phyloP scores from a whole-genome alignment of 1,284 basidiomycete species.

The Trichosporon coremiiforme region DNA sequence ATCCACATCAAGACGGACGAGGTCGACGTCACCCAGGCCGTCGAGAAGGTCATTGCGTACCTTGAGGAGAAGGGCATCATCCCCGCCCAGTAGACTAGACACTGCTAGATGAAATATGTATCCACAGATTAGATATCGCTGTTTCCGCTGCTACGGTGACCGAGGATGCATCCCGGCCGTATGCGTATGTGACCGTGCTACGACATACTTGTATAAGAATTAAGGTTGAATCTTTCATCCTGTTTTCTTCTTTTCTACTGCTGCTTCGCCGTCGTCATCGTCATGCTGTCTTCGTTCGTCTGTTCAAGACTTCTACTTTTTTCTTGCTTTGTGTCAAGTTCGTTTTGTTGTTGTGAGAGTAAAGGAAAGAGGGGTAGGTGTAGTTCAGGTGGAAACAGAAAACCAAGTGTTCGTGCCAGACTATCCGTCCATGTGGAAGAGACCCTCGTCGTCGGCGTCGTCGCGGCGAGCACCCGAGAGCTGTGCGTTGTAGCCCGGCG shows the following conservation, averaged over 20 bases:
- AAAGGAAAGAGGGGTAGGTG: background rate
- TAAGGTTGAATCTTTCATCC: background rate
- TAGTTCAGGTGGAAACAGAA: too few relatives aligned
- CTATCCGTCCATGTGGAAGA: conserved; percentile 37
- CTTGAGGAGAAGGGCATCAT: conserved; percentile 64
- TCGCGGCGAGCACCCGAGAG: conserved; percentile 22
- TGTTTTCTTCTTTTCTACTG: conserved; percentile 8
- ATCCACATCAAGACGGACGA: conserved; percentile 90
- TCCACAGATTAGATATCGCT: too few relatives aligned
- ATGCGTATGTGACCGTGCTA: conserved; percentile 11
- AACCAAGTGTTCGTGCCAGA: too few relatives aligned
- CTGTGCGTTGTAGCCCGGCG: conserved; percentile 10
- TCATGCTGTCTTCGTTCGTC: background rate
- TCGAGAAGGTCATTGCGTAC: conserved; percentile 80
- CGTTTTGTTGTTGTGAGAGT: background rate
- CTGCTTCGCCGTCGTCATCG: background rate
- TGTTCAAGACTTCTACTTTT: conserved; percentile 6
- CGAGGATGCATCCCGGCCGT: background rate
- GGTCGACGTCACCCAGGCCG: conserved; percentile 75
- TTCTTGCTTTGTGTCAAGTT: conserved; percentile 7
- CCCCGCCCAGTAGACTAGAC: conserved; percentile 20
- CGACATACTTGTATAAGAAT: conserved; percentile 9
- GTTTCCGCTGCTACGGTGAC: background rate
- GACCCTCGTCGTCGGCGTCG: conserved; percentile 33
- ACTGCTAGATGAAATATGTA: background rate